phyloP scores from a whole-genome alignment of 257 asterid species.

The Jaltomata sinuosa region DNA sequence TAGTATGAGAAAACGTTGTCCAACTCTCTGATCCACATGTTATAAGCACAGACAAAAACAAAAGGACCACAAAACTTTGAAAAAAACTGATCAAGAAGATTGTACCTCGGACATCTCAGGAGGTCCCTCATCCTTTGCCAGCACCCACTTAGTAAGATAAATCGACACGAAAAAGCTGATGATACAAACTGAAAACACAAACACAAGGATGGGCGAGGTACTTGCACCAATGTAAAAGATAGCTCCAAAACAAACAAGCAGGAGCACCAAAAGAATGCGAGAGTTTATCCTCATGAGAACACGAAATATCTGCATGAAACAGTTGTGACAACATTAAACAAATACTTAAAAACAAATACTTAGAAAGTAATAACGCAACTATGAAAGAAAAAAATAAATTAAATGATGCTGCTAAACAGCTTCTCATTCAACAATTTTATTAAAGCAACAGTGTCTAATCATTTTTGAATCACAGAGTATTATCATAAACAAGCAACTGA shows the following conservation, averaged over 20 bases:
- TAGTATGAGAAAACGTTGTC: not conserved
- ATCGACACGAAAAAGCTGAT: constrained; percentile 66
- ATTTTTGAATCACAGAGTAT: not conserved
- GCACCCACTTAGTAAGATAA: constrained; percentile 90
- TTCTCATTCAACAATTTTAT: not conserved
- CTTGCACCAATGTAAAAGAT: constrained; percentile 84
- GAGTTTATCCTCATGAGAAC: constrained; percentile 65
- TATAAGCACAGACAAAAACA: not conserved
- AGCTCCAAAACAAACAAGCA: constrained; percentile 62
- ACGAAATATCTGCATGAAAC: constrained; percentile 69
- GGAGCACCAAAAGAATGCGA: constrained; percentile 70
- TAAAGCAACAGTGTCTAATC: not conserved
- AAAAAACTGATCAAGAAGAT: constrained; percentile 7
- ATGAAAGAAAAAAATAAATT: not conserved
- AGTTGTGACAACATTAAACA: constrained; percentile 4
- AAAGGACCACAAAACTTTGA: not conserved
- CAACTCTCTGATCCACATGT: not conserved
- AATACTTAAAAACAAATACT: not conserved
- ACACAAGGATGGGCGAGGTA: constrained; percentile 81
- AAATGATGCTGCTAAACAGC: not conserved
- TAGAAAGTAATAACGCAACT: not conserved
- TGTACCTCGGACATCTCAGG: constrained; percentile 96
- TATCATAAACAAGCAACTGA: not conserved
- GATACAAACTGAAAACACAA: constrained; percentile 88
- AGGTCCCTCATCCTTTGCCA: constrained; percentile 95